These are phyloP conservation scores for Heritiera littoralis DNA, from an alignment of 345 rosid genomes.

Conservation along the genomic window DNA sequence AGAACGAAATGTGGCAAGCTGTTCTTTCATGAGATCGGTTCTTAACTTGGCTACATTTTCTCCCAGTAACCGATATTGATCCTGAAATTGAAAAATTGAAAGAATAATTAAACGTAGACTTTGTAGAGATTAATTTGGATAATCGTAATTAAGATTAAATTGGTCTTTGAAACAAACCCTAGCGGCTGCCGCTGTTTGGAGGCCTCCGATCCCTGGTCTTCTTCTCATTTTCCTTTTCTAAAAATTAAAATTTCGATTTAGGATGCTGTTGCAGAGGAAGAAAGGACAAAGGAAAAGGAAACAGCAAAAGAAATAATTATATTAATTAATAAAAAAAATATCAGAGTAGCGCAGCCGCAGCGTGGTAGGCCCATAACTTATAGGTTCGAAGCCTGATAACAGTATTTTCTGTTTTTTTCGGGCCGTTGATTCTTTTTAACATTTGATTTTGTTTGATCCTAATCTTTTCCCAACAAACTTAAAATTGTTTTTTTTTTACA, in stretches of 20 bases:
- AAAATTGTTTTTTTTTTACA: no score
- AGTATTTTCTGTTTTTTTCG: no score
- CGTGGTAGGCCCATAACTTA: constrained; percentile 75
- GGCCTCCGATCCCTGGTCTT: constrained; percentile 88
- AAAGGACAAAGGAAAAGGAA: no score
- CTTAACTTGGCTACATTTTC: constrained; percentile 89
- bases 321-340: no score
- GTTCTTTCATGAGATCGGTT: constrained; percentile 95
- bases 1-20: constrained; percentile 76
- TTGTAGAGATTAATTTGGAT: background rate
- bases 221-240: constrained; percentile 51
- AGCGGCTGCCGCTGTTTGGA: constrained; percentile 76
- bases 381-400: constrained; percentile 26
- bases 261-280: no score
- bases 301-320: no score
- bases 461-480: no score
- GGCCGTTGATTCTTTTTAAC: no score
- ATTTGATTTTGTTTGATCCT: no score
- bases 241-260: background rate
- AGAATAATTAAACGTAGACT: background rate
- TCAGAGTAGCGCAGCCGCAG: constrained; percentile 80
- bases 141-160: background rate
- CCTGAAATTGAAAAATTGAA: constrained; percentile 35
- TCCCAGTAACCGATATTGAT: constrained; percentile 76
- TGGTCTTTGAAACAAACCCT: constrained; percentile 44